A percentile compares a stretch with the other conserved stretches of the same genome.
Evolutionary conservation across 305 asterid genomes (phyloP).

Genomic region (Ilex paraguariensis): DNA sequence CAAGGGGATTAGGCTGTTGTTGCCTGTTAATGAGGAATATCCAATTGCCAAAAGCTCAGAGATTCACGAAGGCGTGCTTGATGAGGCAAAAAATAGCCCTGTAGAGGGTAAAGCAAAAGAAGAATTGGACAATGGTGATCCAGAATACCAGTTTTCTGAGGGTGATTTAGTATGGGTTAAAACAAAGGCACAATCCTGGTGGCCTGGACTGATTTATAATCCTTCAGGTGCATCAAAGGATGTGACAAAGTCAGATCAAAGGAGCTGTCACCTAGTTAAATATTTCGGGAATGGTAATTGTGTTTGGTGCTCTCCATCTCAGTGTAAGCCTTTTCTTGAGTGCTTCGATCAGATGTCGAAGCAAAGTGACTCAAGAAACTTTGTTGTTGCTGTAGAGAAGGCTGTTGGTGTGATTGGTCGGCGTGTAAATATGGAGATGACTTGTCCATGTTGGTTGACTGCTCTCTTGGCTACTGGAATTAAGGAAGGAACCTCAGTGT

Average conservation of each 20-base stretch:
- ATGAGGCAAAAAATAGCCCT: slow-evolving; percentile 3
- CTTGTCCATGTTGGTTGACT: slow-evolving; percentile 34
- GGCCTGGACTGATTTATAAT: slow-evolving; percentile 73
- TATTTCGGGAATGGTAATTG: slow-evolving; percentile 42
- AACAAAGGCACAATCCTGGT: slow-evolving; percentile 59
- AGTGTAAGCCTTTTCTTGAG: slow-evolving; percentile 62
- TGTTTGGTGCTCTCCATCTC: slow-evolving; percentile 43
- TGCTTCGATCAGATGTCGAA: slow-evolving; percentile 42
- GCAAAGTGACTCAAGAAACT: slow-evolving; percentile 39
- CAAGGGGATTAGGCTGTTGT: slow-evolving; percentile 12
- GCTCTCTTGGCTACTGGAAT: slow-evolving; percentile 23
- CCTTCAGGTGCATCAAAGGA: slow-evolving; percentile 28
- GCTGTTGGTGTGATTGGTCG: slow-evolving; percentile 55
- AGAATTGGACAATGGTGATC: slow-evolving; percentile 4
- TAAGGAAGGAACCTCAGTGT: slow-evolving; percentile 13
- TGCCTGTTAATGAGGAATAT: slow-evolving; percentile 7
- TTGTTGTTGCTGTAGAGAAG: slow-evolving; percentile 55
- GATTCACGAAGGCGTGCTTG: background rate
- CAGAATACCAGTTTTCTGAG: slow-evolving; percentile 27
- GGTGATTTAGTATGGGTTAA: slow-evolving; percentile 78
- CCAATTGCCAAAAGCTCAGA: slow-evolving; percentile 9
- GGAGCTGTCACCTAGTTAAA: slow-evolving; percentile 39
- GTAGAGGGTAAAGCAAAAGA: slow-evolving; percentile 15
- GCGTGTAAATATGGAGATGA: slow-evolving; percentile 31
- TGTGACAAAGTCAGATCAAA: slow-evolving; percentile 19